phyloP scores from a whole-genome alignment of 768 basidiomycete species.

The Pulveroboletus frians region DNA sequence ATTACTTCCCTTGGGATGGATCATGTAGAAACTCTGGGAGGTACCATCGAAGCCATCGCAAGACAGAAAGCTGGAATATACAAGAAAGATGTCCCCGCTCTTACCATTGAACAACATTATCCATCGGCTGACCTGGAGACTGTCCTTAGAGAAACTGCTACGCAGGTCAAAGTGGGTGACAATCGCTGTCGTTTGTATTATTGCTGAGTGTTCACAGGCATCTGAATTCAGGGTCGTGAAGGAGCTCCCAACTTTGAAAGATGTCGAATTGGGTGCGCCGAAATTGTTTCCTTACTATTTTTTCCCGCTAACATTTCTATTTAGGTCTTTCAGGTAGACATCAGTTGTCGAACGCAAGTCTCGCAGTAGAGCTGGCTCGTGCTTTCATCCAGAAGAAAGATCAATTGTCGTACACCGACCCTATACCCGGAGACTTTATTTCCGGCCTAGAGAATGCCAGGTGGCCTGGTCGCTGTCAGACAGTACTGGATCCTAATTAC shows the following conservation, averaged over 20 bases:
- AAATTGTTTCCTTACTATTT: background rate
- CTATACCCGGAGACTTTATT: conserved; percentile 50
- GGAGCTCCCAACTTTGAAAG: conserved; percentile 41
- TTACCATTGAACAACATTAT: conserved; percentile 72
- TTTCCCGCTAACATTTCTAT: conserved; percentile 4
- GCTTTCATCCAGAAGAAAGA: conserved; percentile 49
- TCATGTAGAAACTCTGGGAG: conserved; percentile 82
- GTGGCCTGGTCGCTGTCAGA: conserved; percentile 97
- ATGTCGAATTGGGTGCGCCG: conserved; percentile 56
- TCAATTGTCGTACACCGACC: conserved; percentile 5
- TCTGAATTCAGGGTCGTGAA: conserved; percentile 66
- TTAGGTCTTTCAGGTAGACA: conserved; percentile 81
- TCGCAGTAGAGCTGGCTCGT: conserved; percentile 72
- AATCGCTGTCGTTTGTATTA: background rate
- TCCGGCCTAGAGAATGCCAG: conserved; percentile 60
- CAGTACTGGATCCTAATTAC: conserved; percentile 56
- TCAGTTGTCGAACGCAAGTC: conserved; percentile 81
- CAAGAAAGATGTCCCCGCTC: conserved; percentile 86
- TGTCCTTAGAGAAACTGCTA: conserved; percentile 63
- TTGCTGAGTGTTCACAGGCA: conserved; percentile 36
- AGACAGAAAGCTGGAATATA: conserved; percentile 97
- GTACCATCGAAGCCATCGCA: conserved; percentile 84
- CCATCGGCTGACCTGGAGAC: conserved; percentile 67
- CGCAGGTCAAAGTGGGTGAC: conserved; percentile 53
- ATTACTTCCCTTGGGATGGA: conserved; percentile 90